A percentile compares a stretch with the other conserved stretches of the same genome.
Conservation (phyloP, 306 rosid species). For the Casuarina equisetifolia region DNA sequence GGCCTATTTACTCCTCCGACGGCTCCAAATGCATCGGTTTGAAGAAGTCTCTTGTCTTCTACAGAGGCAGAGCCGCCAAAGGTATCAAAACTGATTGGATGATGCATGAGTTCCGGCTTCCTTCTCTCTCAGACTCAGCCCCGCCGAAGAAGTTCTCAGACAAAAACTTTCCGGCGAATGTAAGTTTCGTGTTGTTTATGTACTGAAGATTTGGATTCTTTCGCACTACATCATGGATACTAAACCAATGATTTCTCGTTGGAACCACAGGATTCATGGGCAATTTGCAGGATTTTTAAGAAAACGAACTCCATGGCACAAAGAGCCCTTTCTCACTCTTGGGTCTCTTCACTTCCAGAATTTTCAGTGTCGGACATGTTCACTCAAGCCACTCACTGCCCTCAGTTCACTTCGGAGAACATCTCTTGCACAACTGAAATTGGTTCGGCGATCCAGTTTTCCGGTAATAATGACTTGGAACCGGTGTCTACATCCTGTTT, state of each 20-base stretch:
- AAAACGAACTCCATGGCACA: constrained; percentile 71
- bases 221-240: not conserved
- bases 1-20: constrained; percentile 67
- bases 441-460: constrained; percentile 37
- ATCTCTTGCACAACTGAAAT: constrained; percentile 46
- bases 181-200: constrained; percentile 26
- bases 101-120: constrained; percentile 90
- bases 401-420: constrained; percentile 40
- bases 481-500: constrained; percentile 27
- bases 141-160: constrained; percentile 43
- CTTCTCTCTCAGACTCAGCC: constrained; percentile 37
- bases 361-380: constrained; percentile 37
- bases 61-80: constrained; percentile 76
- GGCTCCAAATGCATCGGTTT: constrained; percentile 70
- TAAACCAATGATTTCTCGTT: constrained; percentile 10
- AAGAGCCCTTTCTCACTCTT: constrained; percentile 59
- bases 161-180: constrained; percentile 56
- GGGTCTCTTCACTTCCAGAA: constrained; percentile 55
- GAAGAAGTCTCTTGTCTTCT: constrained; percentile 85
- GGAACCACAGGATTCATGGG: constrained; percentile 78
- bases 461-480: constrained; percentile 32
- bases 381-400: constrained; percentile 34
- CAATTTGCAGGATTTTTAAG: constrained; percentile 86
- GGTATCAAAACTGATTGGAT: constrained; percentile 88
- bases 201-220: not conserved